Percentiles rank a stretch among this genome's conserved stretches.
These are phyloP conservation scores for Scenedesmus sp. DNA, from an alignment of 163 green algal genomes.

Conservation along the genomic window DNA sequence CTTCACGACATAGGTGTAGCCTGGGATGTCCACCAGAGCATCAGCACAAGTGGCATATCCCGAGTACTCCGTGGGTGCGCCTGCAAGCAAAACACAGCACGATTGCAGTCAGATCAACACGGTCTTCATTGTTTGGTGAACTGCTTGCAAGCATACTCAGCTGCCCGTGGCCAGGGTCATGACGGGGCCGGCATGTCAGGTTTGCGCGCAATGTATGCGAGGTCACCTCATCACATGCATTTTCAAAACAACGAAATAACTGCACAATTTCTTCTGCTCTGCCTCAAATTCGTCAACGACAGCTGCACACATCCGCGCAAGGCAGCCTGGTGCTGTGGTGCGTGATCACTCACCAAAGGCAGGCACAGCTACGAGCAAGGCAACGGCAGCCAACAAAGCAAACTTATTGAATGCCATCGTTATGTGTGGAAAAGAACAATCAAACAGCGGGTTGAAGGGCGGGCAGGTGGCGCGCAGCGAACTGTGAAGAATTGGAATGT, in stretches of 20 bases:
- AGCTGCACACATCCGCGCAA: not conserved
- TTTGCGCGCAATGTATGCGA: not conserved
- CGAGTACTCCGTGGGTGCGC: not conserved
- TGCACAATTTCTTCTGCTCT: not conserved
- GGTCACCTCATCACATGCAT: not conserved
- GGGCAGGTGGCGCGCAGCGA: not conserved
- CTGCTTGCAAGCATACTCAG: not conserved
- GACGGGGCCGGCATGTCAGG: not conserved
- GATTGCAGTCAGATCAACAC: too few relatives aligned
- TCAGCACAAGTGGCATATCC: conserved; percentile 35
- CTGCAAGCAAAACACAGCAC: not conserved
- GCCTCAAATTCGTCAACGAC: not conserved
- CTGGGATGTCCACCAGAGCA: conserved; percentile 13
- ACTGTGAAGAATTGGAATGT: too few relatives aligned
- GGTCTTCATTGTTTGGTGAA: not conserved
- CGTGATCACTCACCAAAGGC: not conserved
- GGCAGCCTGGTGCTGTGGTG: not conserved
- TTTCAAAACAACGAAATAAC: not conserved
- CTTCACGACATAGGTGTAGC: not conserved
- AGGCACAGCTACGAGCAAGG: not conserved
- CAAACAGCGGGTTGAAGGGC: not conserved
- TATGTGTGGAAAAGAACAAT: not conserved
- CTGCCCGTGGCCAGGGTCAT: not conserved
- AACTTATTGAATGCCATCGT: not conserved
- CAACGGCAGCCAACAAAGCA: not conserved